Conservation (phyloP, 768 basidiomycete species). For the Filobasidium floriforme region DNA sequence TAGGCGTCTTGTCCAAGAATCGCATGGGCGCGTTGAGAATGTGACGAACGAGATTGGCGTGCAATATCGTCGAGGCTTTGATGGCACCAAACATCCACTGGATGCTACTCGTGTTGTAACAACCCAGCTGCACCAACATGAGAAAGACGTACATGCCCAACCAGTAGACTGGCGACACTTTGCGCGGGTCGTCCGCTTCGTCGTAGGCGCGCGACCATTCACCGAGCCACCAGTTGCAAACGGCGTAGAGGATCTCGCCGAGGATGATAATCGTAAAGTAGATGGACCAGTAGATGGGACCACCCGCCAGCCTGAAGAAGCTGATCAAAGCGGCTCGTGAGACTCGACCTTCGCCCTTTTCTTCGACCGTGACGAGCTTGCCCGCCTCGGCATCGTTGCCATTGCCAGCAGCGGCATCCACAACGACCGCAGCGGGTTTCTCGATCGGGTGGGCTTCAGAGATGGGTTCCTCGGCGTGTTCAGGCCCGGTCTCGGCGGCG, state of each 20-base stretch:
- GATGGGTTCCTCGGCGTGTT: conserved; percentile 17
- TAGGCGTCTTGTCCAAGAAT: conserved; percentile 21
- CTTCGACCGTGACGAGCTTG: conserved; percentile 42
- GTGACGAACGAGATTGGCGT: conserved; percentile 32
- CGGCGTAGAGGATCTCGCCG: conserved; percentile 35
- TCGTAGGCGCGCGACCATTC: conserved; percentile 41
- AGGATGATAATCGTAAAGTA: conserved; percentile 35
- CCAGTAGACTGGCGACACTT: conserved; percentile 39
- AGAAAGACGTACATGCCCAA: conserved; percentile 40
- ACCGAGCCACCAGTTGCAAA: conserved; percentile 41
- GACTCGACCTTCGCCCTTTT: conserved; percentile 43
- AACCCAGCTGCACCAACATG: conserved; percentile 26
- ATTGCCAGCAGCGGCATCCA: conserved; percentile 9
- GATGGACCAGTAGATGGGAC: conserved; percentile 43
- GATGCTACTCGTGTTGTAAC: conserved; percentile 6
- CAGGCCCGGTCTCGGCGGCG: conserved; percentile 27
- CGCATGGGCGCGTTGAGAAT: conserved; percentile 33
- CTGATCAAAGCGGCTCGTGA: conserved; percentile 34
- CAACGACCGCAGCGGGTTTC: conserved; percentile 18
- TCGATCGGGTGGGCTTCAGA: conserved; percentile 19
- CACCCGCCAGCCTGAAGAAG: conserved; percentile 40
- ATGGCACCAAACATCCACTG: conserved; percentile 31
- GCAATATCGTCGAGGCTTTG: conserved; percentile 36
- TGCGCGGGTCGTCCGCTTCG: conserved; percentile 26
- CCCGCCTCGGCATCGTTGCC: conserved; percentile 27